Evolutionary conservation across 257 asterid genomes (phyloP).

Genomic region (Striga asiatica): DNA sequence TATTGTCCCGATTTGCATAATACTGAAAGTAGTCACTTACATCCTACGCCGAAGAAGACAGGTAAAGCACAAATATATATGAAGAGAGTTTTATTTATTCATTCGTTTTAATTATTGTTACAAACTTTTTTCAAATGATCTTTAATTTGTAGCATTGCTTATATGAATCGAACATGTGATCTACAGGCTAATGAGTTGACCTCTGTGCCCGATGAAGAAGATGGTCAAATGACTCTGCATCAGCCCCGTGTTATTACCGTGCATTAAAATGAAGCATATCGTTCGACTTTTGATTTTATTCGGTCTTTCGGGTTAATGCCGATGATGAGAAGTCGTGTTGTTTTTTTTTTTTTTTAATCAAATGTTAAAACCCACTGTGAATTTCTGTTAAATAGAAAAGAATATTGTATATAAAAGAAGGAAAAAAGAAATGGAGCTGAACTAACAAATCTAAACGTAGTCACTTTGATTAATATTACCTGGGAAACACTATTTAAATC

Average conservation of each 20-base stretch:
- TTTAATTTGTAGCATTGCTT: neutral
- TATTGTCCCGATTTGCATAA: slow-evolving; percentile 67
- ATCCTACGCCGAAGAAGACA: slow-evolving; percentile 40
- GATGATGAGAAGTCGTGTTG: too few relatives aligned
- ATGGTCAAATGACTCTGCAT: slow-evolving; percentile 19
- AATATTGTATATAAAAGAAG: too few relatives aligned
- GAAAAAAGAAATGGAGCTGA: too few relatives aligned
- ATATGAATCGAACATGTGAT: neutral
- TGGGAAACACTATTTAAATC: too few relatives aligned
- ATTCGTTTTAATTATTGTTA: neutral
- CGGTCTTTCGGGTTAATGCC: too few relatives aligned
- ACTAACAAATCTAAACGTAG: too few relatives aligned
- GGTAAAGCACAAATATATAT: slow-evolving; percentile 28
- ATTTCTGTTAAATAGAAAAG: too few relatives aligned
- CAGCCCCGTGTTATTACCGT: slow-evolving; percentile 22
- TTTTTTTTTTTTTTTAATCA: too few relatives aligned
- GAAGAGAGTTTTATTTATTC: neutral
- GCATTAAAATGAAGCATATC: slow-evolving; percentile 12
- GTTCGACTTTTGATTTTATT: too few relatives aligned
- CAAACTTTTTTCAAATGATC: neutral
- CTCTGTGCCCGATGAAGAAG: slow-evolving; percentile 52
- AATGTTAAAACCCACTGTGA: too few relatives aligned
- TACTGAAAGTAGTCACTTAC: slow-evolving; percentile 65
- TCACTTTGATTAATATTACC: too few relatives aligned
- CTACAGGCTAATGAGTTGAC: slow-evolving; percentile 31